Evolutionary conservation across 2,329 filamentous ascomycete genomes (phyloP).

Genomic region (Cadophora sp.): DNA sequence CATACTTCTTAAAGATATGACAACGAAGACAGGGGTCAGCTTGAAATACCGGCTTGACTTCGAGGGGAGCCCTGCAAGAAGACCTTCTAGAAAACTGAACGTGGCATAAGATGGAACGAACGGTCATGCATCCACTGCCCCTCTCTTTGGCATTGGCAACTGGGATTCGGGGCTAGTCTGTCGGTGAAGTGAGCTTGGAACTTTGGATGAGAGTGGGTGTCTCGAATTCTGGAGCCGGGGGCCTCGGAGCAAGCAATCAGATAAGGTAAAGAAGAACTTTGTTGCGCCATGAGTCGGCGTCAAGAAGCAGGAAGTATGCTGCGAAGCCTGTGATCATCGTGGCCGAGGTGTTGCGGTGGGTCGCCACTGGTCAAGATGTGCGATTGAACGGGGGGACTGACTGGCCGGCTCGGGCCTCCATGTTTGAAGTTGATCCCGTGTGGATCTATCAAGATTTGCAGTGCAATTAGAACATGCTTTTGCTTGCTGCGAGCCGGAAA

Average conservation of each 20-base stretch:
- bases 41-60: slow-evolving; percentile 6
- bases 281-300: slow-evolving; percentile 11
- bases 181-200: slow-evolving; percentile 8
- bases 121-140: slow-evolving; percentile 22
- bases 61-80: slow-evolving; percentile 16
- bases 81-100: slow-evolving; percentile 17
- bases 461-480: background rate
- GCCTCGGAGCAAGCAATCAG: background rate
- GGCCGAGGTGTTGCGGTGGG: background rate
- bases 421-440: slow-evolving; percentile 5
- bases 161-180: slow-evolving; percentile 11
- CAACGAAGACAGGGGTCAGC: slow-evolving; percentile 12
- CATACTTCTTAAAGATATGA: slow-evolving; percentile 16
- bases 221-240: slow-evolving; percentile 9
- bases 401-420: slow-evolving; percentile 16
- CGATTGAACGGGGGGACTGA: slow-evolving; percentile 2
- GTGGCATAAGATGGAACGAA: slow-evolving; percentile 19
- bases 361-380: background rate
- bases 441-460: slow-evolving; percentile 5
- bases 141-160: slow-evolving; percentile 8
- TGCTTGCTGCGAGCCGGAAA: background rate
- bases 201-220: slow-evolving; percentile 12
- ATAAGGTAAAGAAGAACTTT: slow-evolving; percentile 2
- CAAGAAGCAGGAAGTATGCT: slow-evolving; percentile 7
- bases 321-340: background rate